Conservation (phyloP, 306 rosid genomes). For the Senna siamea region DNA sequence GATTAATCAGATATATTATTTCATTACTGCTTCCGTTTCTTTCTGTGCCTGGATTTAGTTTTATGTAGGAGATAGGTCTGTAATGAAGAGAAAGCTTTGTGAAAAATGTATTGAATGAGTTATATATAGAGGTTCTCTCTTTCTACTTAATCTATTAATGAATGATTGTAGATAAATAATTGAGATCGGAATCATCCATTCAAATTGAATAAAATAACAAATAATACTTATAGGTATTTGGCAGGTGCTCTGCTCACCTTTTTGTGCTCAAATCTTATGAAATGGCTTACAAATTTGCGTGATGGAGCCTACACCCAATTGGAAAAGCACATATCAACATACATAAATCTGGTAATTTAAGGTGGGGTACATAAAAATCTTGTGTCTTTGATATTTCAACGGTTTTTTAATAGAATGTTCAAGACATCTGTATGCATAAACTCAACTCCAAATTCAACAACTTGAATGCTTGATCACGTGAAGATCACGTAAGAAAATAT, state of each 20-base stretch:
- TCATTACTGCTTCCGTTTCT: neutral
- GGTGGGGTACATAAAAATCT: neutral
- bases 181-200: too few species aligned
- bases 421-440: neutral
- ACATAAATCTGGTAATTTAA: neutral
- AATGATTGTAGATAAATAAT: too few species aligned
- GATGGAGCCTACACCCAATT: neutral
- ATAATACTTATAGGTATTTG: too few species aligned
- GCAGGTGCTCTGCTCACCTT: neutral
- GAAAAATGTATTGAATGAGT: too few species aligned
- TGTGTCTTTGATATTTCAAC: neutral
- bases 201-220: too few species aligned
- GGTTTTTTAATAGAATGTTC: neutral
- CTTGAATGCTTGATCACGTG: neutral
- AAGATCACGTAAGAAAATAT: neutral
- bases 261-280: neutral
- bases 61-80: too few species aligned
- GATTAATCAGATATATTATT: neutral
- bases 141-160: too few species aligned
- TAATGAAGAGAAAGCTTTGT: too few species aligned
- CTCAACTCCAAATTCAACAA: neutral
- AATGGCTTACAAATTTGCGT: neutral
- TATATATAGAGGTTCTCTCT: too few species aligned
- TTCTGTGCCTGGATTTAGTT: neutral
- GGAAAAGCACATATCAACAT: neutral